Base-by-base conservation (phyloP, 2,329 filamentous ascomycete species). In the Parastagonospora nodorum region DNA sequence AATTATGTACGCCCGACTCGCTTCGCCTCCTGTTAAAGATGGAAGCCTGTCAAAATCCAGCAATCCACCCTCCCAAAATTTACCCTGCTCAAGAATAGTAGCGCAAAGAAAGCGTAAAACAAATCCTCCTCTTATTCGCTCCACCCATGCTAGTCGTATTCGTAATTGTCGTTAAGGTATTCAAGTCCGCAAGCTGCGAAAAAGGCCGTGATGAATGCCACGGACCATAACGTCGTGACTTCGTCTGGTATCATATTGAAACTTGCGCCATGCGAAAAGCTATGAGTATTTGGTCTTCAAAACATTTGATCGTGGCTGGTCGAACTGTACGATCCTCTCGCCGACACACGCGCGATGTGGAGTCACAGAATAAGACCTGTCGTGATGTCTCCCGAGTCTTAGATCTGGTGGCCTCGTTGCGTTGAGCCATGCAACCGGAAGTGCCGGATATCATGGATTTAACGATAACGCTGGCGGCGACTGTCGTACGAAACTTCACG, bases 401-500 rank as follows among this genome's bases (percentile, higher is more conserved):
- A n/a, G n/a, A 10, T 37, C 24, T 24, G n/a, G 39, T 37, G 42
- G 8, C 33, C 8, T 30, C 8, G 19, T 45, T 14, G 19, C 48
- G 46, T 36, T 41, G 9, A 47, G 42, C 19, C 29, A 10, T 31
- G 35, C 43, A 45, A 28, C 33, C 5, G 27, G 31, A 10, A 4
- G 43, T 10, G 28, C 31, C 9, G 33, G 28, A 15, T 15, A n/a
- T 10, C 12, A 32, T 11, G 11, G 24, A n/a, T 52, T 61, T 68
- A 75, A 56, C 69, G 63, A 49, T 74, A 75, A 32, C 74, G 69
- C 33, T 60, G 63, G 24, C 72, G 67, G 45, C 68, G 67, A 43
- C 70, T 69, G 57, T 90, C 87, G 61, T 85, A 87, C 42, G 87
- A 74, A 46, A 89, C 78, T 66, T 90, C 88, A 29, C 84, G 82